phyloP scores from a whole-genome alignment of 2,329 filamentous ascomycete genomes.

The Fonsecaea monophora region DNA sequence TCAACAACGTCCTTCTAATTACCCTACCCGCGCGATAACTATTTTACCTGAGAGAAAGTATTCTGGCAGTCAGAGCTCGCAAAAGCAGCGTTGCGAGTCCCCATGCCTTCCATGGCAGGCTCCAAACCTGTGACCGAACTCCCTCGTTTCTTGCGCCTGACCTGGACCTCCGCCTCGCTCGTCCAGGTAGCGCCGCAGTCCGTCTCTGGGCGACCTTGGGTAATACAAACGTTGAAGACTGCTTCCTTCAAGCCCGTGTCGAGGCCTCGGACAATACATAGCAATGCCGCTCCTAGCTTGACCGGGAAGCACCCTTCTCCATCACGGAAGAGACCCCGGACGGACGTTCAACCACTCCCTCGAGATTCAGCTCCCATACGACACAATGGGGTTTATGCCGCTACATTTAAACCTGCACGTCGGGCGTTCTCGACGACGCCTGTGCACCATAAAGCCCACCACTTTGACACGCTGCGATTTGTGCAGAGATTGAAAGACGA shows the following conservation, averaged over 20 bases:
- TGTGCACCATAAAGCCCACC: constrained; percentile 74
- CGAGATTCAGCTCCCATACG: constrained; percentile 46
- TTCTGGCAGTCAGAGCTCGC: no score
- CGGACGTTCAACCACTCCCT: constrained; percentile 25
- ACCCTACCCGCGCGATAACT: background rate
- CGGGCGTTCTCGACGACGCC: constrained; percentile 69
- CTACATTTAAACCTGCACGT: constrained; percentile 50
- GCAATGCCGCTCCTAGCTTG: constrained; percentile 9
- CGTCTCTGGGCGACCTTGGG: constrained; percentile 14
- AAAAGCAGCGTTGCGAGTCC: background rate
- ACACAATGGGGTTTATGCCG: constrained; percentile 57
- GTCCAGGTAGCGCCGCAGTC: constrained; percentile 28
- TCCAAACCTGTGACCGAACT: constrained; percentile 52
- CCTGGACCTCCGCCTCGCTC: constrained; percentile 43
- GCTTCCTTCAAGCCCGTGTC: constrained; percentile 25
- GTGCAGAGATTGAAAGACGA: constrained; percentile 88
- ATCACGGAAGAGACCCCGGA: constrained; percentile 20
- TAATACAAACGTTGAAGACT: constrained; percentile 15
- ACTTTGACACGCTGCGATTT: constrained; percentile 98
- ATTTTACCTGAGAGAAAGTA: background rate
- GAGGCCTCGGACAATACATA: constrained; percentile 26
- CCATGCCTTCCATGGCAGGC: constrained; percentile 46
- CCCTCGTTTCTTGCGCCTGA: constrained; percentile 52
- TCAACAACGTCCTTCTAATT: background rate
- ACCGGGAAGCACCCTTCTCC: constrained; percentile 12